phyloP scores from a whole-genome alignment of 257 asterid species.

The Verbascum thapsus region DNA sequence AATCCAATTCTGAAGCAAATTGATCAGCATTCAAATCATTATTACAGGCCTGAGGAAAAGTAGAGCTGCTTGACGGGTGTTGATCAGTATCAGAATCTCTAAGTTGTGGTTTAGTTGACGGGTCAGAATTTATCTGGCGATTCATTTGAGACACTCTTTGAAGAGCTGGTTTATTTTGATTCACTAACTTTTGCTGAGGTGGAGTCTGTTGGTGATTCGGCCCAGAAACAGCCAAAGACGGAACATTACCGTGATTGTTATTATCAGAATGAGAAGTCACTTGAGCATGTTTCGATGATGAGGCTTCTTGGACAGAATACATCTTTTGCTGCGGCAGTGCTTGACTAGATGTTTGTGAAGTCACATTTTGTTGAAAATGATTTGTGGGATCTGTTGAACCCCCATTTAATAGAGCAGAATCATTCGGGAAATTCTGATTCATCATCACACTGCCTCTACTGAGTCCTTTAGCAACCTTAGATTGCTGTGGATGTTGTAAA shows the following conservation, averaged over 20 bases:
- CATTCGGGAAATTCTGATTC: constrained; percentile 44
- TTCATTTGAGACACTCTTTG: constrained; percentile 54
- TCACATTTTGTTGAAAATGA: constrained; percentile 37
- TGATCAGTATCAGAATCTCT: constrained; percentile 54
- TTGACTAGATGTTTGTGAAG: constrained; percentile 59
- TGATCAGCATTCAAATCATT: constrained; percentile 57
- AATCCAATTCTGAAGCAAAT: constrained; percentile 47
- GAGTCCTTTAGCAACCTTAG: constrained; percentile 69
- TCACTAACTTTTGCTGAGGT: constrained; percentile 53
- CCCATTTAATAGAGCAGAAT: constrained; percentile 41
- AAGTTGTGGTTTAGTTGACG: constrained; percentile 45
- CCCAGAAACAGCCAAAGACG: constrained; percentile 44
- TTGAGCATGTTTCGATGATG: constrained; percentile 54
- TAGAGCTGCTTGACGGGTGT: constrained; percentile 44
- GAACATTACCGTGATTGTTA: constrained; percentile 48
- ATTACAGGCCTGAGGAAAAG: constrained; percentile 45
- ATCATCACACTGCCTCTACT: constrained; percentile 72
- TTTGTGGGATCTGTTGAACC: constrained; percentile 39
- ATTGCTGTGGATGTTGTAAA: constrained; percentile 61
- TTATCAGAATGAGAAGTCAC: constrained; percentile 49
- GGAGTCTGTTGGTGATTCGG: constrained; percentile 52
- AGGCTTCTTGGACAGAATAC: constrained; percentile 52
- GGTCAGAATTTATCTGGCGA: constrained; percentile 49
- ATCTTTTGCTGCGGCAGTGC: constrained; percentile 56
- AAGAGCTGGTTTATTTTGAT: constrained; percentile 50